phyloP scores from a whole-genome alignment of 768 basidiomycete species.

The Mycena pura region DNA sequence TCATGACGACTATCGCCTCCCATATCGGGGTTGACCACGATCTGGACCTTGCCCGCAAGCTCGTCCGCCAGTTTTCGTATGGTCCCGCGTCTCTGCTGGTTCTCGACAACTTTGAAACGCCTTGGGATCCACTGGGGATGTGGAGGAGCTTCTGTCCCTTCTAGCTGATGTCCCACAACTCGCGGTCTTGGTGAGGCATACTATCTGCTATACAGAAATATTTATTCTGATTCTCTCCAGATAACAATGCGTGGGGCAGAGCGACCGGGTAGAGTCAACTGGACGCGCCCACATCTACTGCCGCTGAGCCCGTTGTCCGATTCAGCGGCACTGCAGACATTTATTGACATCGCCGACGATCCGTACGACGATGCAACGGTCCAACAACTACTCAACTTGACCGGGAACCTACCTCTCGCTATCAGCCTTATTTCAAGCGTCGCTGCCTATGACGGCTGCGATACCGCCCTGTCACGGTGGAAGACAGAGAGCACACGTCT shows the following conservation, averaged over 20 bases:
- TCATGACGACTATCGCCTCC: background rate
- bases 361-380: background rate
- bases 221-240: background rate
- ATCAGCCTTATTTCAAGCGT: background rate
- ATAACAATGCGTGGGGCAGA: background rate
- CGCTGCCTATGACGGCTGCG: background rate
- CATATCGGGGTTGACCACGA: background rate
- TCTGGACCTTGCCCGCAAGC: background rate
- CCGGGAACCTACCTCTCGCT: background rate
- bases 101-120: conserved; percentile 2
- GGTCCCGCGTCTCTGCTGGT: background rate
- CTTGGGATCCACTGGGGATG: background rate
- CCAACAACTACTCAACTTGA: background rate
- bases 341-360: background rate
- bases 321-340: background rate
- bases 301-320: background rate
- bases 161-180: background rate
- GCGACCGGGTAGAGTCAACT: background rate
- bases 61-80: background rate
- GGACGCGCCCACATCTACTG: background rate
- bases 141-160: background rate
- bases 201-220: background rate
- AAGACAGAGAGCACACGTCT: background rate
- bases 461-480: background rate
- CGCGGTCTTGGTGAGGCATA: background rate